Percentiles rank a stretch among this genome's conserved stretches.
Evolutionary conservation across 148 eudicot genomes (phyloP).

Genomic region (Simmondsia chinensis): DNA sequence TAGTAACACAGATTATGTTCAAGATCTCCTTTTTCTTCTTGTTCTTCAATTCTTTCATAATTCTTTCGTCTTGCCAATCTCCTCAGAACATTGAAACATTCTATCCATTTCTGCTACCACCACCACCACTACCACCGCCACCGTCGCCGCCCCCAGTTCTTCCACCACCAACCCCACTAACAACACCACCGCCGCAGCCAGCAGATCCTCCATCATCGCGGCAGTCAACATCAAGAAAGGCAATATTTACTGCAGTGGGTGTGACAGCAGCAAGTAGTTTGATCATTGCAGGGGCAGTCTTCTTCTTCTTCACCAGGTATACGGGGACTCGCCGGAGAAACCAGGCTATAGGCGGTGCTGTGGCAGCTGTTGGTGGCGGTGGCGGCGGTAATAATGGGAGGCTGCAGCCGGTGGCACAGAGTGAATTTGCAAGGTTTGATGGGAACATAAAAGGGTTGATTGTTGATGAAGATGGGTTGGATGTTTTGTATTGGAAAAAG

Average conservation of each 20-base stretch:
- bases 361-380: neutral
- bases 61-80: slow-evolving; percentile 22
- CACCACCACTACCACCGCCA: slow-evolving; percentile 10
- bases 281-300: slow-evolving; percentile 37
- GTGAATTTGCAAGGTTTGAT: slow-evolving; percentile 32
- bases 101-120: slow-evolving; percentile 18
- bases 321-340: slow-evolving; percentile 12
- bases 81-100: slow-evolving; percentile 54
- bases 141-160: slow-evolving; percentile 11
- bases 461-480: slow-evolving; percentile 85
- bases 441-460: slow-evolving; percentile 64
- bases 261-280: slow-evolving; percentile 60
- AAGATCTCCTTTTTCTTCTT: slow-evolving; percentile 13
- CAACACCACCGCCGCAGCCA: slow-evolving; percentile 6
- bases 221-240: slow-evolving; percentile 20
- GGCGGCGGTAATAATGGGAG: neutral
- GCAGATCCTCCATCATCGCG: neutral
- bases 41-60: slow-evolving; percentile 15
- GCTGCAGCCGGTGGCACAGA: slow-evolving; percentile 7
- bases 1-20: neutral
- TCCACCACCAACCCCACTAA: slow-evolving; percentile 1
- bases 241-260: slow-evolving; percentile 48
- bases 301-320: slow-evolving; percentile 27
- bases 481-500: slow-evolving; percentile 77
- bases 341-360: slow-evolving; percentile 2